phyloP scores from a whole-genome alignment of 2,329 filamentous ascomycete species.

The Aspergillus puulaauensis region DNA sequence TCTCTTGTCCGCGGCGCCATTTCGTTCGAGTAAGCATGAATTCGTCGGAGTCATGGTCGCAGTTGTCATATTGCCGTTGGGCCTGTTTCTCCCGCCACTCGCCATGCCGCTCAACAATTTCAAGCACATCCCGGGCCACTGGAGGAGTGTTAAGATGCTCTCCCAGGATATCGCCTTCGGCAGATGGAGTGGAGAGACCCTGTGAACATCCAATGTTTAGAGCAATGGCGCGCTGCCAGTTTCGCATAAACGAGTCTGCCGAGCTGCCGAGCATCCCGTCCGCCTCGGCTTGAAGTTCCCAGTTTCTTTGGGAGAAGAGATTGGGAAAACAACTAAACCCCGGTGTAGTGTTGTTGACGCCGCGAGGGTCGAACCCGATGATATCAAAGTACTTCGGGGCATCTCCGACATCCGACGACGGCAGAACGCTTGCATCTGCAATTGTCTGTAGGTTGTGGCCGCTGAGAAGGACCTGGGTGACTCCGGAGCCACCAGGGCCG shows the following conservation, averaged over 20 bases:
- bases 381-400: slow-evolving; percentile 38
- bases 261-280: slow-evolving; percentile 38
- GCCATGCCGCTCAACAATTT: slow-evolving; percentile 40
- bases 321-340: slow-evolving; percentile 42
- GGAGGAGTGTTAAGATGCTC: slow-evolving; percentile 35
- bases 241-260: slow-evolving; percentile 26
- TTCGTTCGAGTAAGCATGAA: slow-evolving; percentile 25
- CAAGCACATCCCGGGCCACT: slow-evolving; percentile 36
- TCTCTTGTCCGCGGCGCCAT: slow-evolving; percentile 31
- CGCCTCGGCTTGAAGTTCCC: slow-evolving; percentile 35
- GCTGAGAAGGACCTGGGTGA: slow-evolving; percentile 30
- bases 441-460: slow-evolving; percentile 40
- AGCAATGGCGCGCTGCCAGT: slow-evolving; percentile 34
- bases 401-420: neutral
- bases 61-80: slow-evolving; percentile 18
- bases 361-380: slow-evolving; percentile 47
- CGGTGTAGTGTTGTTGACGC: slow-evolving; percentile 43
- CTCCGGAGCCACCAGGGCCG: slow-evolving; percentile 48
- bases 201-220: slow-evolving; percentile 33
- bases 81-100: slow-evolving; percentile 38
- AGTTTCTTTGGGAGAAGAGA: slow-evolving; percentile 28
- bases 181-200: slow-evolving; percentile 17
- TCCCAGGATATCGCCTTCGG: slow-evolving; percentile 26
- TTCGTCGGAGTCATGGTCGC: slow-evolving; percentile 19
- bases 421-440: slow-evolving; percentile 33